Evolutionary conservation across 176 grass and related monocot genomes (phyloP).

Genomic region (sorghum (Sorghum bicolor)): DNA sequence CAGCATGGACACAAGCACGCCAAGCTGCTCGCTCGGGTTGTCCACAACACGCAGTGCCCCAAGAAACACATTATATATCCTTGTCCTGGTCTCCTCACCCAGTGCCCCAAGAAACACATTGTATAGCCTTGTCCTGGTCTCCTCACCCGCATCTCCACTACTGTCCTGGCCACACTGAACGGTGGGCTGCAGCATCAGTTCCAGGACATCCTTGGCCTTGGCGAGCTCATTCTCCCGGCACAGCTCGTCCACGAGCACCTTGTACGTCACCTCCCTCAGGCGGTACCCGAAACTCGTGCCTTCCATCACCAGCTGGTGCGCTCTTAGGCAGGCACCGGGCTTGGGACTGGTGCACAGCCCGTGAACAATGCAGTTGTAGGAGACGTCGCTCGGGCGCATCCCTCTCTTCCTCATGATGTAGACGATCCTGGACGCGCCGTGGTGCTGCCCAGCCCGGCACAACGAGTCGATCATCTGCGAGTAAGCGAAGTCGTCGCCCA

Average conservation of each 20-base stretch:
- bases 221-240: conserved; percentile 64
- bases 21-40: conserved; percentile 73
- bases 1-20: conserved; percentile 76
- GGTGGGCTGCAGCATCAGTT: conserved; percentile 54
- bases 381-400: conserved; percentile 49
- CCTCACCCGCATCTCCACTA: neutral
- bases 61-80: conserved; percentile 88
- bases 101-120: conserved; percentile 78
- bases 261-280: conserved; percentile 62
- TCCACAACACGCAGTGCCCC: conserved; percentile 50
- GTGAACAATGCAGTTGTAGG: conserved; percentile 92
- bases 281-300: conserved; percentile 48
- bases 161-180: neutral
- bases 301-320: conserved; percentile 78
- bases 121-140: conserved; percentile 59
- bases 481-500: conserved; percentile 59
- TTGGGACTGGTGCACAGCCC: conserved; percentile 63
- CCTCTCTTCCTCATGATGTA: conserved; percentile 86
- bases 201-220: conserved; percentile 69
- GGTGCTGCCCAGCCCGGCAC: conserved; percentile 59
- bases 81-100: conserved; percentile 26
- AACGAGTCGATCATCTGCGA: conserved; percentile 81
- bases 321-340: conserved; percentile 46
- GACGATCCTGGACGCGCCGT: conserved; percentile 73
- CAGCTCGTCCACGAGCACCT: conserved; percentile 58